phyloP scores from a whole-genome alignment of 1,284 basidiomycete species.

The Moesziomyces antarcticus region DNA sequence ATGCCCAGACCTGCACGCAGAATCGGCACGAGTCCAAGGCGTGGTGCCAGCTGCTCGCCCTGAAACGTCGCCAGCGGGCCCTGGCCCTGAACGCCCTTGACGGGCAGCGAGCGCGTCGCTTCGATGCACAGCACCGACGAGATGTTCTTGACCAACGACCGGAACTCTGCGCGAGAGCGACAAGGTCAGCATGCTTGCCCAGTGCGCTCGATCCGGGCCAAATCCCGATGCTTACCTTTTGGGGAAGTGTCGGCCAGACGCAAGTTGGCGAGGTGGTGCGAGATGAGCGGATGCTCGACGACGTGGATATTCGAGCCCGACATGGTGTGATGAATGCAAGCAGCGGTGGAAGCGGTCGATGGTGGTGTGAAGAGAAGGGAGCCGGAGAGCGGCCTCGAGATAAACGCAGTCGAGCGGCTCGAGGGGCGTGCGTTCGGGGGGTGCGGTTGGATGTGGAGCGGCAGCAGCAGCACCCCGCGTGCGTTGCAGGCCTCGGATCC shows the following conservation, averaged over 20 bases:
- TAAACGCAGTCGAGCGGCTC: background rate
- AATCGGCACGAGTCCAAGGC: constrained; percentile 88
- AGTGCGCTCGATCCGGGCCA: too few species aligned
- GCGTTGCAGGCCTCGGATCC: constrained; percentile 13
- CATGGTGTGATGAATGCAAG: constrained; percentile 9
- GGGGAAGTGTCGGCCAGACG: constrained; percentile 57
- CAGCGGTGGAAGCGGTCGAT: background rate
- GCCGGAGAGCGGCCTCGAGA: background rate
- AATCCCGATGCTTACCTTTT: constrained; percentile 28
- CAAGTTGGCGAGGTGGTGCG: constrained; percentile 54
- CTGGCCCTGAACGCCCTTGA: constrained; percentile 51
- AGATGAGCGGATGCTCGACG: constrained; percentile 56
- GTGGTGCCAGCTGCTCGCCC: constrained; percentile 68
- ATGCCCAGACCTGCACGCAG: constrained; percentile 93
- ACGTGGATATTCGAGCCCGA: constrained; percentile 45
- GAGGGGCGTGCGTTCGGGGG: background rate
- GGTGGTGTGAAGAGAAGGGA: background rate
- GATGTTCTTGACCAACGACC: constrained; percentile 48
- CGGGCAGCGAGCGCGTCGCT: constrained; percentile 38
- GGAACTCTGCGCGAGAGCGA: constrained; percentile 40
- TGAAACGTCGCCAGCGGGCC: constrained; percentile 54
- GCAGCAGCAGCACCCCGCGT: constrained; percentile 11
- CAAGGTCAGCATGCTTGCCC: background rate
- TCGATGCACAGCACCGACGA: constrained; percentile 54
- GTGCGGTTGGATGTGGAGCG: constrained; percentile 11